phyloP scores from a whole-genome alignment of 192 early-diverging fungal species.

The Coemansia sp. region DNA sequence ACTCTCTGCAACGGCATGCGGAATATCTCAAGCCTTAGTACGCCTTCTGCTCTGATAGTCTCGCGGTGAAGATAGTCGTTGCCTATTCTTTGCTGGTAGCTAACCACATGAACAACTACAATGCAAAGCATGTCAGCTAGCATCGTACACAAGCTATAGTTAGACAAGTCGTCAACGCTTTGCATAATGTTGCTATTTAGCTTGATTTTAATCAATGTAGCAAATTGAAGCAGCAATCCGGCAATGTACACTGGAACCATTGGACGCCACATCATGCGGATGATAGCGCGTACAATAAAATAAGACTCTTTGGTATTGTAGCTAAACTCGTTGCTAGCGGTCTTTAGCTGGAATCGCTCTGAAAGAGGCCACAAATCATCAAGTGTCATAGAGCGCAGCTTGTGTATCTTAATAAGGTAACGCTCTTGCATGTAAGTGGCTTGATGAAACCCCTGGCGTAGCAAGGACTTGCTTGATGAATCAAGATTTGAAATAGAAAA shows the following conservation, averaged over 20 bases:
- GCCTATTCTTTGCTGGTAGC: background rate
- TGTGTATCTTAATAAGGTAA: background rate
- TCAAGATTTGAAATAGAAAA: background rate
- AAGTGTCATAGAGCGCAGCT: background rate
- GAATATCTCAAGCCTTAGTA: constrained; percentile 7
- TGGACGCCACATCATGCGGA: constrained; percentile 31
- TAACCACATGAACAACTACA: constrained; percentile 4
- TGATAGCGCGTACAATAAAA: constrained; percentile 38
- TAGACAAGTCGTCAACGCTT: constrained; percentile 7
- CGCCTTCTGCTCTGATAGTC: background rate
- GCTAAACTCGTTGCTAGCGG: constrained; percentile 8
- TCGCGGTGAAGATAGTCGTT: background rate
- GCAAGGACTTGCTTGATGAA: background rate
- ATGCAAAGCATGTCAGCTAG: background rate
- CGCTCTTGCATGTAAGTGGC: background rate
- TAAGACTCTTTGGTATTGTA: constrained; percentile 34
- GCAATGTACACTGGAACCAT: constrained; percentile 31
- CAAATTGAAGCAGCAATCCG: constrained; percentile 4
- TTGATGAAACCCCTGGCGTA: background rate
- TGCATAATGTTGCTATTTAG: constrained; percentile 14
- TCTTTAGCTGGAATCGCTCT: background rate
- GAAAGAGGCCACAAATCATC: background rate
- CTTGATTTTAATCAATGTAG: background rate
- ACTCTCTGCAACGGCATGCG: constrained; percentile 20
- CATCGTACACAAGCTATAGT: constrained; percentile 18